Evolutionary conservation across 2,329 filamentous ascomycete species (phyloP), one percentile per base, ranked within the genome.

Genomic region (Aspergillus sp.): DNA sequence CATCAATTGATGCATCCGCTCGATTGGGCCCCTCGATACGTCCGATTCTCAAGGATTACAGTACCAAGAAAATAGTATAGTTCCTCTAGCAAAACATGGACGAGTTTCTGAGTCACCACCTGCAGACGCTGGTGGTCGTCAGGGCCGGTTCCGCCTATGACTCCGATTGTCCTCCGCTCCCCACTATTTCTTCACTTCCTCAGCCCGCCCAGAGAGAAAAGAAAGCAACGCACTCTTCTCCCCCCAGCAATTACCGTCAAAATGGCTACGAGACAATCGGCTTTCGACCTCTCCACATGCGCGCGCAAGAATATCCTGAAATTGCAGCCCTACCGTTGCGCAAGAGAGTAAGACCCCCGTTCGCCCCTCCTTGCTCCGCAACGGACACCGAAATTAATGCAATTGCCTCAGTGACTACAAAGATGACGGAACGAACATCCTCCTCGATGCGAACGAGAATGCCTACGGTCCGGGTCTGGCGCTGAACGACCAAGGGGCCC

Each of bases 361-460:
- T 54, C 50, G 4, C 28, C 54, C 15, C 58, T 59, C 48, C 28
- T 43, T 55, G 59, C 41, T 50, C 19, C 51, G 22, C 55, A 64
- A 58, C 52, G 47, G 60, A 56, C 59, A 34, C n/a, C 52, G 53
- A 65, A 19, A 54, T 43, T 54, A 46, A 49, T 19, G 28, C 69
- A 72, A 67, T 76, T 65, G 66, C 70, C 54, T 72, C 74, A 96
- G 92, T 81, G 95, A 99, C 85, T 98, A 99, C 86, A 97, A 99
- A 82, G 94, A 99, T 77, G 91, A 99, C 75, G 95, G 95, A 69
- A 94, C 89, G 62, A 98, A 98, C 74, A 88, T 98, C 71, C 89
- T 99, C 56, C 90, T 99, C 68, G 95, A 99, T 76, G 95, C 95
- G 70, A 99, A 99, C 73, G 95, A 99, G 81, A 99, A 99, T 74